These are phyloP conservation scores for Yarrowia sp. DNA, from an alignment of 805 yeast genomes.

Conservation along the genomic window DNA sequence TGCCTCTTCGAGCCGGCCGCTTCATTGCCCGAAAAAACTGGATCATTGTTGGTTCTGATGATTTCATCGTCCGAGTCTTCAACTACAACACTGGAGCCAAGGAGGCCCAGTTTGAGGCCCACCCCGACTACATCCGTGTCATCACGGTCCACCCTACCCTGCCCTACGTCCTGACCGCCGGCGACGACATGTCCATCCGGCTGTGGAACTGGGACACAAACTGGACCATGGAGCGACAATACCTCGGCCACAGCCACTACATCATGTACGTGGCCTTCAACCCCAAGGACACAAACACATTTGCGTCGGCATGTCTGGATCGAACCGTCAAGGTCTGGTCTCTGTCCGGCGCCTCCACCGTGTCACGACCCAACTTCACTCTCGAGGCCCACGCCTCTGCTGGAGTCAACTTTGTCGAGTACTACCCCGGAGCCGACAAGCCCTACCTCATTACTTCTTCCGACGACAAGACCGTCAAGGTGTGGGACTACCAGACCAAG, in stretches of 20 bases:
- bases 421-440: conserved; percentile 95
- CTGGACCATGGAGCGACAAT: conserved; percentile 87
- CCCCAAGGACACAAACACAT: conserved; percentile 96
- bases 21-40: conserved; percentile 95
- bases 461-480: conserved; percentile 82
- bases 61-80: conserved; percentile 87
- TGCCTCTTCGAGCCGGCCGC: conserved; percentile 93
- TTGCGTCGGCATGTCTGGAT: conserved; percentile 96
- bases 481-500: conserved; percentile 98
- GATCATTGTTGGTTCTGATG: conserved; percentile 95
- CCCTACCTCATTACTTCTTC: conserved; percentile 91
- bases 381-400: conserved; percentile 84
- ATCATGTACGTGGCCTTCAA: conserved; percentile 93
- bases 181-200: conserved; percentile 88
- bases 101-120: conserved; percentile 93
- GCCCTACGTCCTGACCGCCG: conserved; percentile 82
- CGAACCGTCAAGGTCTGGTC: conserved; percentile 97
- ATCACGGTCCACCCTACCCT: conserved; percentile 92
- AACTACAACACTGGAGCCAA: conserved; percentile 95
- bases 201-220: conserved; percentile 97
- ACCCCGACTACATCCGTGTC: conserved; percentile 92
- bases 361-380: conserved; percentile 72
- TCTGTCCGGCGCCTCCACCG: conserved; percentile 61
- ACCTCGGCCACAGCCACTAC: conserved; percentile 94
- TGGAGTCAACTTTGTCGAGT: conserved; percentile 95